Base-by-base conservation (phyloP, 352 stramenopile species). In the Pythium chondricola region DNA sequence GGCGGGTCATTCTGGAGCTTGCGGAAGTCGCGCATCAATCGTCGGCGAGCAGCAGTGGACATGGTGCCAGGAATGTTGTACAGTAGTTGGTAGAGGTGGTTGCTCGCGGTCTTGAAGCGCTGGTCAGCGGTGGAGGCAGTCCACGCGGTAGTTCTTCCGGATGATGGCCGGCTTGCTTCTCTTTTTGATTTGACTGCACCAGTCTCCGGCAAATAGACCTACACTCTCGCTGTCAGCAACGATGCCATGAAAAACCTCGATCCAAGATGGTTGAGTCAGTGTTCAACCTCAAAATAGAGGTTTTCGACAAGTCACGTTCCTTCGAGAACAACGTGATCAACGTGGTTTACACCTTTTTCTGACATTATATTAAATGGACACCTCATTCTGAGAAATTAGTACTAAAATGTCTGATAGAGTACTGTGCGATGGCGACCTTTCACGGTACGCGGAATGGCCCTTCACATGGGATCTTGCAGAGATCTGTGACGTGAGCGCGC, bases 1-100 rank as follows among this genome's bases (percentile, higher is more conserved):
- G 97, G 97, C 26, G 97, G 95, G 68, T 99, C 97, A 61, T 98
- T 98, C 72, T 99, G 96, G 22, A 99, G 83, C 62, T 95, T 85
- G 60, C 85, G 84, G 65, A 99, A 98, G 72, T 99, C 96, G 50
- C 94, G 84, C 75, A 99, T 93, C 48, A 99, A 78, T 73, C 96
- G 83, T 81, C 95, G 73, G 52, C 96, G 74, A 20, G 96, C 95
- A 55, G 91, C 85, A 32, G 93, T 98, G 42, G 92, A 97, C 93
- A 98, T 98, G 44, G 54, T 58, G 32, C 9, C 27, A n/a, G 14
- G 27, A 6, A 36, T 22, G n/a, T 37, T 43, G 24, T 18, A 20
- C 9, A 37, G 29, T 38, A 16, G 2, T 31, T n/a, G 18, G 3
- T 30, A 13, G 38, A 21, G 22, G 18, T 27, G 36, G 6, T 13